Base-by-base conservation (phyloP, 192 early-diverging fungal genomes). In the Gryganskiella cystojenkinii region DNA sequence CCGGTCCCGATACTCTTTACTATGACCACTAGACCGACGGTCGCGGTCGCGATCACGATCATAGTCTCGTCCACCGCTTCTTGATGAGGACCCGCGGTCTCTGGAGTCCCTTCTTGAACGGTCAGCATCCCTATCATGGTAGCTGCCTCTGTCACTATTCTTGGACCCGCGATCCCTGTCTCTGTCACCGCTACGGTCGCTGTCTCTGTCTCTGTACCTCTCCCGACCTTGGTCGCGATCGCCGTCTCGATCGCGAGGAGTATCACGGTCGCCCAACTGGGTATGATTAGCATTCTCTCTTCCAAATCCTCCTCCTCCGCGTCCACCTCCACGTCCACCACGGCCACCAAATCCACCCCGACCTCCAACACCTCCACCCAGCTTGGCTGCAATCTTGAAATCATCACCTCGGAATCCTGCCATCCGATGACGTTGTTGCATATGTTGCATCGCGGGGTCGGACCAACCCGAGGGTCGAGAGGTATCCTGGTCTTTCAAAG, bases 401-500 rank as follows among this genome's bases (percentile, higher is more conserved):
- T 76, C 73, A 25, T 64, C 66, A 1, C 61, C 66, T 59, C 66
- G 44, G 19, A 78, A 50, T 17, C 74, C 74, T 37, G 33, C 74
- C 65, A 68, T 51, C 19, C 61, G 53, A 20, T 69, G 66, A 47
- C 43, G 35, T 3, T 60, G 54, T 20, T 64, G 61, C 34, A 78
- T 19, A 33, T 69, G 55, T 22, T 33, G 54, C 7, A 61, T 58
- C 17, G 67, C 61, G 5, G 61, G 74, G 50, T 78, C 74, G 13
- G 59, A 59, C 74, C 74, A 78, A 25, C 74, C 74, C 25, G 74
- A 78, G 13, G 31, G 60, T 50, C 79, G 64, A 19, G 90, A 86
- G 1, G 95, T 97, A 81, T 97, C 95, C 73, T 95, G 88, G 53
- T 93, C 90, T 10, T 85, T 81, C 80, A 97, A 81, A 57, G 95